phyloP scores from a whole-genome alignment of 441 rosid species.

The Rhodomyrtus psidioides region DNA sequence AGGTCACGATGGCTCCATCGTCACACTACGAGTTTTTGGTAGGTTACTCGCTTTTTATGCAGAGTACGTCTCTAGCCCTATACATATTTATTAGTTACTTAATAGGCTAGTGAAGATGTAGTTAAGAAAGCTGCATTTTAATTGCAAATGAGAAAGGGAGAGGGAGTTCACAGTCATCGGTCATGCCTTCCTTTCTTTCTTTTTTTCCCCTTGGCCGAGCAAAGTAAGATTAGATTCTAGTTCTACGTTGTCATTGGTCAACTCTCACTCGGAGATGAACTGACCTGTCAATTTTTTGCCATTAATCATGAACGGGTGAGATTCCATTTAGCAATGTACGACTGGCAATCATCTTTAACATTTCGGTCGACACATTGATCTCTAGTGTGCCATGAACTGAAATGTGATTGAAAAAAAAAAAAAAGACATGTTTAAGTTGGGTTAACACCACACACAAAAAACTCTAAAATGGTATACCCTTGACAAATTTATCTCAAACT shows the following conservation, averaged over 20 bases:
- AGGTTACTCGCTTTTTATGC: too few relatives aligned
- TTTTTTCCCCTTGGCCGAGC: background rate
- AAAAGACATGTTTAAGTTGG: too few relatives aligned
- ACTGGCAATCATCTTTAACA: background rate
- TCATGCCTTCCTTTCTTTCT: background rate
- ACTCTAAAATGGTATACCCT: too few relatives aligned
- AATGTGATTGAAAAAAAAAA: background rate
- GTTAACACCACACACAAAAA: too few relatives aligned
- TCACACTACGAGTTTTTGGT: too few relatives aligned
- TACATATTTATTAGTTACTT: too few relatives aligned
- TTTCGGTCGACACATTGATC: background rate
- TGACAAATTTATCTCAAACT: too few relatives aligned
- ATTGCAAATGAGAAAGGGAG: background rate
- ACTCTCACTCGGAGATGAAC: background rate
- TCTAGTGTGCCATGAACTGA: background rate
- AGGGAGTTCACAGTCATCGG: background rate
- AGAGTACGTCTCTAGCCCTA: too few relatives aligned
- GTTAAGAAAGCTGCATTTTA: background rate
- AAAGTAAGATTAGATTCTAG: background rate
- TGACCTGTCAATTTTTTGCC: background rate
- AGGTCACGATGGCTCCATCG: too few relatives aligned
- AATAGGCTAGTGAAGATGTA: background rate
- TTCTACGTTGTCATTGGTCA: background rate
- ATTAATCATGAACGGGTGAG: background rate
- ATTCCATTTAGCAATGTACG: background rate